A percentile compares a stretch with the other conserved stretches of the same genome.
Evolutionary conservation across 176 grass and related monocot genomes (phyloP).

Genomic region (Chrysopogon serrulatus): DNA sequence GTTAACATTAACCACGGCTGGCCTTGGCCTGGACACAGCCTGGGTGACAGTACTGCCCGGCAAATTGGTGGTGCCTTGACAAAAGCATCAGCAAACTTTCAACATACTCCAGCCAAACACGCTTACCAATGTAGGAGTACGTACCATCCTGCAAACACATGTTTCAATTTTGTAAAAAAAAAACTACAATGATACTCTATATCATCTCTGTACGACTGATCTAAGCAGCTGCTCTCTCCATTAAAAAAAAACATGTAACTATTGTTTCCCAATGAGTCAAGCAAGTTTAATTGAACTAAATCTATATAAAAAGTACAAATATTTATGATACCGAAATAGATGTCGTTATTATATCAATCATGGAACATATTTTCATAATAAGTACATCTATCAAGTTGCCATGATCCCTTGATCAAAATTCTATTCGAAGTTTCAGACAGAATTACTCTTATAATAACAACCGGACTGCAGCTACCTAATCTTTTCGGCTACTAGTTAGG

Average conservation of each 20-base stretch:
- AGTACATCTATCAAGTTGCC: background rate
- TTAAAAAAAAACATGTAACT: no score
- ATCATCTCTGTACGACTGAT: background rate
- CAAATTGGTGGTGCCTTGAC: background rate
- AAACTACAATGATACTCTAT: background rate
- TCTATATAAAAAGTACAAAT: background rate
- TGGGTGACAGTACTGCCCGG: background rate
- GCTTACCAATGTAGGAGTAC: background rate
- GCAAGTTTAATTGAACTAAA: no score
- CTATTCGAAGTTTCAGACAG: background rate
- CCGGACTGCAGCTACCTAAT: background rate
- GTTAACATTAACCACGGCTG: background rate
- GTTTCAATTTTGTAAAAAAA: background rate
- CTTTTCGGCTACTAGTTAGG: background rate
- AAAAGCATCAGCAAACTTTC: background rate
- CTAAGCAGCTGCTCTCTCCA: background rate
- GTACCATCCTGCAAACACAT: background rate
- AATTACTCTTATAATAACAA: background rate
- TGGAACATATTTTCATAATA: background rate
- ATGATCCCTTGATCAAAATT: background rate
- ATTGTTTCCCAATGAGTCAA: no score
- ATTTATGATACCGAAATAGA: no score
- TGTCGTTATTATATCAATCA: no score
- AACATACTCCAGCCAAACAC: no score
- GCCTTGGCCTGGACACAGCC: background rate